Percentiles rank a stretch among this genome's conserved stretches.
Conservation (phyloP, 495 filamentous ascomycete genomes). For the Penicillium manginii region DNA sequence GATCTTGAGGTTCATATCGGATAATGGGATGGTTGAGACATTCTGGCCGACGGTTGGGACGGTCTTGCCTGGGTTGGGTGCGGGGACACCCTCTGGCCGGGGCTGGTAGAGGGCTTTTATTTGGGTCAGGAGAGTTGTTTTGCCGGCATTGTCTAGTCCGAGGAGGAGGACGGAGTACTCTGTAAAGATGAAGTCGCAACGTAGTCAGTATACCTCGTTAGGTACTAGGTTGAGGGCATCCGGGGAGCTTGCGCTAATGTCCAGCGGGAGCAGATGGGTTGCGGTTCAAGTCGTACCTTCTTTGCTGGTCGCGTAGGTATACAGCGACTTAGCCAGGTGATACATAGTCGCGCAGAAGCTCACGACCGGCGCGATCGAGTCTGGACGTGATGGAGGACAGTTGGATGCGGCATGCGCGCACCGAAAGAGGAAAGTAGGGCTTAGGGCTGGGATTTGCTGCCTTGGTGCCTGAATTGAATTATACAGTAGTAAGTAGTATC, state of each 20-base stretch:
- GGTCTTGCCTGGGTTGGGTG: conserved; percentile 64
- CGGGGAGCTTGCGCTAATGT: not conserved
- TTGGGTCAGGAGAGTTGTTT: conserved; percentile 96
- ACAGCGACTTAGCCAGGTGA: conserved; percentile 92
- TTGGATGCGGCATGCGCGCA: conserved; percentile 12
- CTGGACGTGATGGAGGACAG: not conserved
- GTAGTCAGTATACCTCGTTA: not conserved
- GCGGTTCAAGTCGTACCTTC: conserved; percentile 61
- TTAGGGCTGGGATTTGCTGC: conserved; percentile 23
- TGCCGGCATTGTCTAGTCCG: conserved; percentile 96
- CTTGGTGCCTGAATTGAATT: not conserved
- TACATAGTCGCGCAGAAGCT: conserved; percentile 70
- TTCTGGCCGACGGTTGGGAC: conserved; percentile 98
- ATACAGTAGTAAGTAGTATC: too few relatives aligned
- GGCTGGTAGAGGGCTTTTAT: conserved; percentile 86
- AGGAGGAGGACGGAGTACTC: conserved; percentile 98
- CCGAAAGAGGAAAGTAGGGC: conserved; percentile 39
- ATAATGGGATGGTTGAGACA: conserved; percentile 83
- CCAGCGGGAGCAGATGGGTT: too few relatives aligned
- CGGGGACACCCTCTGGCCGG: conserved; percentile 55
- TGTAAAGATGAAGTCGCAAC: conserved; percentile 27
- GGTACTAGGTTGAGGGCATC: conserved; percentile 7
- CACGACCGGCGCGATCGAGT: conserved; percentile 21
- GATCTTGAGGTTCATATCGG: conserved; percentile 94
- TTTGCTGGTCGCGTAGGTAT: conserved; percentile 92